phyloP scores from a whole-genome alignment of 345 rosid species.

The Atalantia buxifolia region DNA sequence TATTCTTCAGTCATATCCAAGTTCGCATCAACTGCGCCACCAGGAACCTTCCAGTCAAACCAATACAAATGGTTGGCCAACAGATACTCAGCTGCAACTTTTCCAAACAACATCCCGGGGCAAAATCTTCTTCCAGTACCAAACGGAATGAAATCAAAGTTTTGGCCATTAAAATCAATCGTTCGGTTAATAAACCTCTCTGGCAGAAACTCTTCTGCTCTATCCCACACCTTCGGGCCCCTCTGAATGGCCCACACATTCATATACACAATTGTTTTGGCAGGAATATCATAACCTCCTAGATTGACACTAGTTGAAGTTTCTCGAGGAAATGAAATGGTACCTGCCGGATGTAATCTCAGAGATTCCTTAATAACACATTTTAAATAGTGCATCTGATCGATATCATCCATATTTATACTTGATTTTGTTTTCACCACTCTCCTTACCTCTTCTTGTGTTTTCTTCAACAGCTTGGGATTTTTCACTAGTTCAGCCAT shows the following conservation, averaged over 20 bases:
- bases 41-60: slow-evolving; percentile 16
- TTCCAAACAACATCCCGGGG: slow-evolving; percentile 7
- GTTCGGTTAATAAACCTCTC: background rate
- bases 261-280: background rate
- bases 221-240: slow-evolving; percentile 8
- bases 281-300: slow-evolving; percentile 8
- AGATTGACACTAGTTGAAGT: background rate
- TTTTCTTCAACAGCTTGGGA: background rate
- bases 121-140: slow-evolving; percentile 11
- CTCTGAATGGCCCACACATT: slow-evolving; percentile 16
- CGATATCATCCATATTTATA: background rate
- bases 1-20: slow-evolving; percentile 10
- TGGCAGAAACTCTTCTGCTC: slow-evolving; percentile 4
- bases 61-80: slow-evolving; percentile 6
- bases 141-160: slow-evolving; percentile 6
- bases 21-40: background rate
- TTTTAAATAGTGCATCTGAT: slow-evolving; percentile 3
- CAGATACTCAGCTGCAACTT: background rate
- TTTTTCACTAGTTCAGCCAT: slow-evolving; percentile 15
- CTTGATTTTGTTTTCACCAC: background rate
- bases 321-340: slow-evolving; percentile 7
- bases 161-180: background rate
- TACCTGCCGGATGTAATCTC: slow-evolving; percentile 3
- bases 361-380: slow-evolving; percentile 1
- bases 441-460: slow-evolving; percentile 4